Percentiles rank a stretch among this genome's conserved stretches.
These are phyloP conservation scores for Bimuria novae-zelandiae DNA, from an alignment of 2,329 filamentous ascomycete species.

Conservation along the genomic window DNA sequence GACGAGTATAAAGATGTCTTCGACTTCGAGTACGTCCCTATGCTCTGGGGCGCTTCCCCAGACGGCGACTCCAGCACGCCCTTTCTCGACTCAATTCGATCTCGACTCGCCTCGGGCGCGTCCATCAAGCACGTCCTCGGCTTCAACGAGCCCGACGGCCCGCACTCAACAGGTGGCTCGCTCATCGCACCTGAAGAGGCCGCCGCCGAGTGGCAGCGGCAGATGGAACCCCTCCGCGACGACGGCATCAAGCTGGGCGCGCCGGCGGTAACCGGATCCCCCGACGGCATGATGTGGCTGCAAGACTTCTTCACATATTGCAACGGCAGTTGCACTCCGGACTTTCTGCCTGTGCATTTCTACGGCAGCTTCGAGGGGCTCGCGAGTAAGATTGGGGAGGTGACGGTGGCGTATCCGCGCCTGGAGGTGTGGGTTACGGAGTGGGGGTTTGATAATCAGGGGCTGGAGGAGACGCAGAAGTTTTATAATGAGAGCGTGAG, in stretches of 20 bases:
- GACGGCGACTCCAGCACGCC: constrained; percentile 52
- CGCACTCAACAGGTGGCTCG: constrained; percentile 62
- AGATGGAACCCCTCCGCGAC: constrained; percentile 71
- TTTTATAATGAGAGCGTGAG: constrained; percentile 71
- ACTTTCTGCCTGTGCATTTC: constrained; percentile 59
- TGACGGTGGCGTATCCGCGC: constrained; percentile 55
- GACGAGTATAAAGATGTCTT: constrained; percentile 50
- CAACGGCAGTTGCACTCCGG: constrained; percentile 50
- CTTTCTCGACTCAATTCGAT: constrained; percentile 65
- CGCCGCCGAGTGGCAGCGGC: constrained; percentile 70
- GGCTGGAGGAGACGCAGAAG: constrained; percentile 60
- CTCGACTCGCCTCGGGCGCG: constrained; percentile 56
- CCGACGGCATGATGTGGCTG: constrained; percentile 68
- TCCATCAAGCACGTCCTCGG: constrained; percentile 71
- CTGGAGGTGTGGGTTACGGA: constrained; percentile 77
- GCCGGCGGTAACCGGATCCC: constrained; percentile 69
- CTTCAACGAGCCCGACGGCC: constrained; percentile 80
- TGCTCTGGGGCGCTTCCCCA: constrained; percentile 71
- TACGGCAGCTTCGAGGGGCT: constrained; percentile 71
- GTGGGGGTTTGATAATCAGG: constrained; percentile 65
- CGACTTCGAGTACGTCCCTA: constrained; percentile 74
- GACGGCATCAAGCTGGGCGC: constrained; percentile 69
- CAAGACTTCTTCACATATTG: constrained; percentile 67
- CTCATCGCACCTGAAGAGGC: constrained; percentile 63
- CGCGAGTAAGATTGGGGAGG: constrained; percentile 67